phyloP scores from a whole-genome alignment of 2,329 filamentous ascomycete genomes.

The Hymenoscyphus fructigenus region DNA sequence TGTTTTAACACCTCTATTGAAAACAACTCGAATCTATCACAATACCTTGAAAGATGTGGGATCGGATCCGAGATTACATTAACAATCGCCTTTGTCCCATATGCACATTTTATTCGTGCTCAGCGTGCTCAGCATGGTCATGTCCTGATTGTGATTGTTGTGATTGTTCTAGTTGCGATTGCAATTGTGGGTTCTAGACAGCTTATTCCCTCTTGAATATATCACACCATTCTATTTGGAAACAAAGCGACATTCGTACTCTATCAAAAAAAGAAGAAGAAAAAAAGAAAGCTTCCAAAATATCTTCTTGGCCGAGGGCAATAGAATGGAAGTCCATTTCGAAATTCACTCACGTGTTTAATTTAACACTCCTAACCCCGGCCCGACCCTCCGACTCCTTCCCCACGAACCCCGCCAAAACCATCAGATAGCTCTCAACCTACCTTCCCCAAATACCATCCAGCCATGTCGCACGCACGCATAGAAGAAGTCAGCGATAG shows the following conservation, averaged over 20 bases:
- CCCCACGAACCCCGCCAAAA: conserved; percentile 18
- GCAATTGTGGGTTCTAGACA: neutral
- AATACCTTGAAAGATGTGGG: no score
- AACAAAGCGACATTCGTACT: neutral
- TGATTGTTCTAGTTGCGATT: neutral
- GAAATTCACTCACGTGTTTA: neutral
- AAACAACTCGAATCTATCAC: no score
- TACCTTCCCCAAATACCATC: conserved; percentile 12
- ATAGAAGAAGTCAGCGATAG: conserved; percentile 92
- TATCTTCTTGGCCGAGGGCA: no score
- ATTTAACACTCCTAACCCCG: neutral
- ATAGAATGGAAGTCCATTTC: no score
- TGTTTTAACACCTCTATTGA: no score
- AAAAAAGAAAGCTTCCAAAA: no score
- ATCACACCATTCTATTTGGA: neutral
- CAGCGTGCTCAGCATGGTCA: no score
- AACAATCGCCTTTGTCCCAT: no score
- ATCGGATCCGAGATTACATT: no score
- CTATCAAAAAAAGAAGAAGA: no score
- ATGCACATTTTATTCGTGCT: no score
- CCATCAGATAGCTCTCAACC: conserved; percentile 10
- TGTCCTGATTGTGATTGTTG: neutral
- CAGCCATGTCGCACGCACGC: conserved; percentile 75
- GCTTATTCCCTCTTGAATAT: neutral
- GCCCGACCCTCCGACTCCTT: conserved; percentile 8